phyloP scores from a whole-genome alignment of 1,139 yeast species.

The Taphrina sp. region DNA sequence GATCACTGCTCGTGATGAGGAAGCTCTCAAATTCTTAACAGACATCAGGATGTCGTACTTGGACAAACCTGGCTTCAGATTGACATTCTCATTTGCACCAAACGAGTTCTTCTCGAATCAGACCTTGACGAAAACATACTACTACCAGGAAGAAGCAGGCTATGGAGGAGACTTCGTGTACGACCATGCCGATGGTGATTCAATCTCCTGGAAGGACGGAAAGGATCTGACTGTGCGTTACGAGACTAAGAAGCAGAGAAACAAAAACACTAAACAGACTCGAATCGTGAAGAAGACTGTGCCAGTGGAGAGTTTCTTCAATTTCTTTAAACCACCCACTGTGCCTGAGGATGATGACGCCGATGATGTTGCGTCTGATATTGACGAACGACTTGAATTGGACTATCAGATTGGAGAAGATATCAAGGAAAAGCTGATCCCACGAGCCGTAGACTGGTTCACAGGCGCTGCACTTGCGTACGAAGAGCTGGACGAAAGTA shows the following conservation, averaged over 20 bases:
- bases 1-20: constrained; percentile 86
- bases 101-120: constrained; percentile 78
- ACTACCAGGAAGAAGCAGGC: constrained; percentile 90
- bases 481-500: constrained; percentile 48
- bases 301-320: constrained; percentile 90
- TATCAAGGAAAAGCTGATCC: constrained; percentile 89
- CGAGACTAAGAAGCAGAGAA: constrained; percentile 96
- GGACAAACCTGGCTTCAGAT: constrained; percentile 83
- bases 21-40: constrained; percentile 64
- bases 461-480: constrained; percentile 87
- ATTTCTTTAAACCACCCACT: constrained; percentile 91
- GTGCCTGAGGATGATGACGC: constrained; percentile 59
- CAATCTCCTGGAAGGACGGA: constrained; percentile 81
- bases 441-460: constrained; percentile 97
- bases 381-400: constrained; percentile 80
- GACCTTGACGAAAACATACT: constrained; percentile 76
- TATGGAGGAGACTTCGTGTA: constrained; percentile 94
- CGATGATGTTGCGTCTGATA: constrained; percentile 51
- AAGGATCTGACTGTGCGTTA: constrained; percentile 78
- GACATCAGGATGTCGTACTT: constrained; percentile 82
- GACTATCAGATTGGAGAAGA: constrained; percentile 97
- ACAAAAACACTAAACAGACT: constrained; percentile 94
- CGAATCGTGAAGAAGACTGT: constrained; percentile 93
- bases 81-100: constrained; percentile 72
- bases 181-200: constrained; percentile 92